Evolutionary conservation across 805 yeast genomes (phyloP), one percentile per base, ranked within the genome.

Genomic region (Yarrowia alimentaria): DNA sequence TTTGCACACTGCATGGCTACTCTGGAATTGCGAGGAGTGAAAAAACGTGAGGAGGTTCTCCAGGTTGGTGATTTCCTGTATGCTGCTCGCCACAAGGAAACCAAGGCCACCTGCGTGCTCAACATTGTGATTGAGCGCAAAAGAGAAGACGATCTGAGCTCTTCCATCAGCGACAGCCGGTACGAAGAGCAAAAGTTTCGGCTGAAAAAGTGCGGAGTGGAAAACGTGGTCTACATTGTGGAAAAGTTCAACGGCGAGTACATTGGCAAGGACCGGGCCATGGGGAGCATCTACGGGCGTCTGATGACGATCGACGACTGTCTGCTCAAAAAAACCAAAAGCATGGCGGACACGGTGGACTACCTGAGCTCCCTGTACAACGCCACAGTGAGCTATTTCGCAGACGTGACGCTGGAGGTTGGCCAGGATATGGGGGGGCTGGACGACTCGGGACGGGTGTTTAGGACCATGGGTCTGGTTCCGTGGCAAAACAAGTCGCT

Each of bases 101-200:
- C 85, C 0, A 73, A 76, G 1, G 74, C 75, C 49, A 81, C 81
- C 51, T 87, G 81, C 4, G 83, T 86, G 0, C 66, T 93, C 13
- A 85, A 91, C 62, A 81, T 79, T 55, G 83, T 93, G n/a, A 75
- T 91, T 37, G 99, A 93, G 68, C 73, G 99, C 29, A 93, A 93
- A 66, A 70, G 96, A 52, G 66, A 90, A 34, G 95, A 87, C 61
- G 99, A 93, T 71, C 74, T 93, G 59, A 84, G 84, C 0, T 61
- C 72, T 25, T 85, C 95, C 47, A 88, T 93, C 37, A 75, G 77
- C 54, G 99, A 93, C 66, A 96, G 96, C 2, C 69, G 99, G 43
- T 89, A 84, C 60, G 72, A 74, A 51, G 99, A 93, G 63, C 99
- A 93, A 63, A 90, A 91, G 61, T 68, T 74, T 13, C 74, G 99